Evolutionary conservation across 2,329 filamentous ascomycete genomes (phyloP).

Genomic region (Lachnellula cervina): DNA sequence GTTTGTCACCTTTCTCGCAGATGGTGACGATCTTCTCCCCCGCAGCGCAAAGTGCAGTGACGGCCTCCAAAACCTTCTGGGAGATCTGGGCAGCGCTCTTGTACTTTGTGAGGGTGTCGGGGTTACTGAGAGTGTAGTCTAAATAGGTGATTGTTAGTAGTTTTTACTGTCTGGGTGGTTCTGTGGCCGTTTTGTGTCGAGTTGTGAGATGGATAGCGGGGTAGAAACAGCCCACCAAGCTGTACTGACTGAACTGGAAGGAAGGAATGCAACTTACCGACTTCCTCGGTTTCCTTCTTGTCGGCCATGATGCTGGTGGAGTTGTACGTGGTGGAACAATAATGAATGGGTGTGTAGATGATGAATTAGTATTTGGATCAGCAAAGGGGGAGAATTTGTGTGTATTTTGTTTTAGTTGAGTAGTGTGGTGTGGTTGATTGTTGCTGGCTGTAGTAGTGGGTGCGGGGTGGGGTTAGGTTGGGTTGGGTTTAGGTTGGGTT

Average conservation of each 20-base stretch:
- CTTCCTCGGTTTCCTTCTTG: conserved; percentile 38
- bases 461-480: too few relatives aligned
- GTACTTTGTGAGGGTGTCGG: conserved; percentile 97
- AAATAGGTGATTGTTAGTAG: conserved; percentile 10
- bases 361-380: neutral
- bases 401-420: neutral
- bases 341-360: neutral
- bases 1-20: conserved; percentile 92
- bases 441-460: too few relatives aligned
- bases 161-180: neutral
- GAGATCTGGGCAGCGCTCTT: conserved; percentile 95
- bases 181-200: neutral
- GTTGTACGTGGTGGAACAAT: neutral
- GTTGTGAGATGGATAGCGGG: conserved; percentile 26
- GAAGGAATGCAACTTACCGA: conserved; percentile 31
- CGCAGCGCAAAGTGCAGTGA: conserved; percentile 68
- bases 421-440: neutral
- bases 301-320: conserved; percentile 34
- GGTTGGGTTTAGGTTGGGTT: too few relatives aligned
- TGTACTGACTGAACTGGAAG: conserved; percentile 22
- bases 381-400: neutral
- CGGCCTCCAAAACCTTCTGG: conserved; percentile 88
- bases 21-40: conserved; percentile 90
- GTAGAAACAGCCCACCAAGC: conserved; percentile 23
- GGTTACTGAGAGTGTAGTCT: conserved; percentile 90